Base-by-base conservation (phyloP, 2,329 filamentous ascomycete species). In the Diaporthe velutina region DNA sequence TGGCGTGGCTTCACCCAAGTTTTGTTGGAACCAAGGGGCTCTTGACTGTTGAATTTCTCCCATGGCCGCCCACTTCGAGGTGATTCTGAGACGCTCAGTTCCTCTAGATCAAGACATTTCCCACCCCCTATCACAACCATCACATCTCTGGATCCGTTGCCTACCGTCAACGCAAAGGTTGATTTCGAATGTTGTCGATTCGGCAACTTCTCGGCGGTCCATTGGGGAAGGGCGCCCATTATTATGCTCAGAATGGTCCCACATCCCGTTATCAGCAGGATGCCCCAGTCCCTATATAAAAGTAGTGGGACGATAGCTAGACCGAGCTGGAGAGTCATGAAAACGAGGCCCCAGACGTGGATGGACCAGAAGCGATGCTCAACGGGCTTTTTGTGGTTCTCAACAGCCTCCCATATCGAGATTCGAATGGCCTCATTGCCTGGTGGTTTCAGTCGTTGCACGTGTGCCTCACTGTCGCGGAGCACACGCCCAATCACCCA, bases 121-220 rank as follows among this genome's bases (percentile, higher is more conserved):
- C 80, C 81, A 8, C 79, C 71, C 6, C 83, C 82, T 0, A 81
- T 75, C 13, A 87, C 80, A 3, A 85, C 81, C 35, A 87, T 81
- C 3, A 81, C 82, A 78, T 87, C 81, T 72, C 82, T 82, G 15
- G 76, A 78, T 7, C 85, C 86, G 75, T 86, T 87, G 1, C 86
- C 85, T 1, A 79, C 74, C 0, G 84, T 86, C 13, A 87, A 73
- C 2, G 82, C 73, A n/a, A 82, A 77, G 1, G 78, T 82, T 67
- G 83, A 81, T 22, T 78, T 77, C n/a, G 78, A 76, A 8, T 78
- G 74, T 3, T 73, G 76, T 22, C 83, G 81, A 76, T 83, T 85
- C 0, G 83, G 80, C 81, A 83, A 85, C 76, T 87, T 88, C 78
- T 88, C 87, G 13, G 76, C 77, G 28, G 76, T 78, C 85, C 85